A percentile compares a stretch with the other conserved stretches of the same genome.
Evolutionary conservation across 1,284 basidiomycete species (phyloP).

Genomic region (Leccinum holopus): DNA sequence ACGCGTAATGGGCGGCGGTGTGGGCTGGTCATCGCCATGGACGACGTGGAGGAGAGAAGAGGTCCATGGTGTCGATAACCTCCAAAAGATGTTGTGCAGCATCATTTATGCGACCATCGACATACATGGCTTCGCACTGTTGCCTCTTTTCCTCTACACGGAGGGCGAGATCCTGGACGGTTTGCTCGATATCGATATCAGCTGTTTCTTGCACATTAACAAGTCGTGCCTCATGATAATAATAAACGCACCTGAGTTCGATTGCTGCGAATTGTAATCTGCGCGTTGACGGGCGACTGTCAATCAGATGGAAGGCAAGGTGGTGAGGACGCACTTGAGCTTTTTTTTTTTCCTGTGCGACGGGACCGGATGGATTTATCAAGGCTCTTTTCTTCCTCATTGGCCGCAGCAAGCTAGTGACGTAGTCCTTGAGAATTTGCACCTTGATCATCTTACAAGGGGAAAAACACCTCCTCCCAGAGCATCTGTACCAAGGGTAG

Average conservation of each 20-base stretch:
- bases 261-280: neutral
- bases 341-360: neutral
- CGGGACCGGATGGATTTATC: neutral
- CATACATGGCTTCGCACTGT: no score
- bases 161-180: no score
- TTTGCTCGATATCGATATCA: no score
- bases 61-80: neutral
- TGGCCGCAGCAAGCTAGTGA: neutral
- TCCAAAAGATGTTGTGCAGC: no score
- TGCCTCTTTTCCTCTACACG: no score
- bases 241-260: neutral
- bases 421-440: neutral
- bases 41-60: conserved; percentile 17
- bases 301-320: neutral
- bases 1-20: conserved; percentile 53
- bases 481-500: neutral
- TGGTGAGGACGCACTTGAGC: neutral
- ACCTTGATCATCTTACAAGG: neutral
- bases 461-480: neutral
- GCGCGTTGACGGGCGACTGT: neutral
- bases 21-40: conserved; percentile 37
- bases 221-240: no score
- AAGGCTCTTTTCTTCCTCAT: neutral
- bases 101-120: no score
- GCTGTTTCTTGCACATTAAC: no score